Evolutionary conservation across 1,284 basidiomycete genomes (phyloP), one percentile per base, ranked within the genome.

Genomic region (Flammula alnicola): DNA sequence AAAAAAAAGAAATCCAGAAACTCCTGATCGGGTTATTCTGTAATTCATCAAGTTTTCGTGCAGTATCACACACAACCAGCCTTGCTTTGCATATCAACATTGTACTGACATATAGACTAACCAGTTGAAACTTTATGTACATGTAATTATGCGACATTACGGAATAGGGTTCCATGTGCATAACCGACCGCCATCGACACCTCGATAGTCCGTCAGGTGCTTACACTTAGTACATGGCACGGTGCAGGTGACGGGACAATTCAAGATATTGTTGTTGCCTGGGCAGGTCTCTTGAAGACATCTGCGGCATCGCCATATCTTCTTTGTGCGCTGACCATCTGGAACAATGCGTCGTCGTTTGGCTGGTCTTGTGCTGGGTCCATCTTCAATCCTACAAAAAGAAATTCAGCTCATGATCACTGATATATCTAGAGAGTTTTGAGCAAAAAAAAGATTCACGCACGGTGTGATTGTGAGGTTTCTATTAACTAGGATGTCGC

Each of bases 101-200:
- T n/a, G n/a, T n/a, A n/a, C n/a, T n/a, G n/a, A n/a, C n/a, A n/a
- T n/a, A n/a, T n/a, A n/a, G n/a, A n/a, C n/a, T n/a, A n/a, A n/a
- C n/a, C n/a, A n/a, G n/a, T n/a, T n/a, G n/a, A n/a, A n/a, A n/a
- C n/a, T n/a, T n/a, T n/a, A n/a, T n/a, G n/a, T n/a, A n/a, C n/a
- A n/a, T n/a, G n/a, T n/a, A n/a, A n/a, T n/a, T n/a, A n/a, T n/a
- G n/a, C n/a, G n/a, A n/a, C n/a, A n/a, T n/a, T n/a, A n/a, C n/a
- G n/a, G n/a, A n/a, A n/a, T n/a, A n/a, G n/a, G n/a, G n/a, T n/a
- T n/a, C n/a, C n/a, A n/a, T n/a, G n/a, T n/a, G n/a, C n/a, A n/a
- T n/a, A n/a, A n/a, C n/a, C n/a, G n/a, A n/a, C 38, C 45, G 20
- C 39, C 23, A 39, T 40, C 45, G 29, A 31, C 23, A 27, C 36